These are phyloP conservation scores for Mucor velutinosus DNA, from an alignment of 371 early-diverging fungal genomes.

Conservation along the genomic window DNA sequence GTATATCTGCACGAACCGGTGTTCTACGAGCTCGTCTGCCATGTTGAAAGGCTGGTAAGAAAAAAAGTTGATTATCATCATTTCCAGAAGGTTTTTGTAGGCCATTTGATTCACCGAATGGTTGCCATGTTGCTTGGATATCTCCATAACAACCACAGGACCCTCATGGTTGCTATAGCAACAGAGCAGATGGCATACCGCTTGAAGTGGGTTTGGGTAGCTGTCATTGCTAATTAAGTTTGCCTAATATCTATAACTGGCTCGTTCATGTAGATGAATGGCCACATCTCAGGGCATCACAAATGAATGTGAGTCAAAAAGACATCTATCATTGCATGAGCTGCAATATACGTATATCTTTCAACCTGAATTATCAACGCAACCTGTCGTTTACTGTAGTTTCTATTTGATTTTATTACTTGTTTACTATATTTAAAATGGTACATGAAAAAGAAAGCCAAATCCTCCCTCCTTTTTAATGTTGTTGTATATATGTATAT, in stretches of 20 bases:
- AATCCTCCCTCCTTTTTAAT: background rate
- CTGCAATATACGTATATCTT: too few relatives aligned
- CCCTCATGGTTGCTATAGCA: too few relatives aligned
- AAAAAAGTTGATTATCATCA: background rate
- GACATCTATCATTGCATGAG: background rate
- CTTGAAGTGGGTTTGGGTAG: too few relatives aligned
- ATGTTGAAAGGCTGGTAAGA: background rate
- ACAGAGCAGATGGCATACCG: too few relatives aligned
- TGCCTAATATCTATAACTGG: too few relatives aligned
- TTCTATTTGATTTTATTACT: background rate
- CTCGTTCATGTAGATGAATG: too few relatives aligned
- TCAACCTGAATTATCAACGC: too few relatives aligned
- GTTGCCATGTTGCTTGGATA: too few relatives aligned
- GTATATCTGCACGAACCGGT: slow-evolving; percentile 45
- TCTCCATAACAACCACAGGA: background rate
- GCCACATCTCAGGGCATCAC: too few relatives aligned
- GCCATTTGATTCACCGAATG: background rate
- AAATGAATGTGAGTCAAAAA: too few relatives aligned
- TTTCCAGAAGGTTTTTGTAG: background rate
- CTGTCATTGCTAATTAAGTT: too few relatives aligned
- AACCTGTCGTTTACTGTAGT: background rate
- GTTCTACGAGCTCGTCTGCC: slow-evolving; percentile 20
- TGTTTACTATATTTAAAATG: background rate
- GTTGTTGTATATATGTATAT: background rate
- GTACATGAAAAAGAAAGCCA: background rate